Percentiles rank a stretch among this genome's conserved stretches.
Conservation (phyloP, 805 yeast genomes). For the Myxozyma udenii region DNA sequence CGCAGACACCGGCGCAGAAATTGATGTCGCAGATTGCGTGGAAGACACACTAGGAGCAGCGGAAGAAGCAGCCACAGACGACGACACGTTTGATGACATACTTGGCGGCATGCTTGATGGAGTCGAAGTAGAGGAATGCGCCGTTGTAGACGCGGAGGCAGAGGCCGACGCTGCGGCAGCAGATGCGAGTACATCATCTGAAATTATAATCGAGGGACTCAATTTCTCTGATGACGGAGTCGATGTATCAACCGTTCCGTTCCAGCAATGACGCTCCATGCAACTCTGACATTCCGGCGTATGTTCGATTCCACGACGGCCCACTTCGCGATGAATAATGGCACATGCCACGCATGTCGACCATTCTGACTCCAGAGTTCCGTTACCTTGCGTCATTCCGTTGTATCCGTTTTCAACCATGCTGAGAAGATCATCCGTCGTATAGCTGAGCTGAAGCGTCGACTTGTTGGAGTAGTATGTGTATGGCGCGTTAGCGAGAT, state of each 20-base stretch:
- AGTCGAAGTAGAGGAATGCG: background rate
- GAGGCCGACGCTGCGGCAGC: background rate
- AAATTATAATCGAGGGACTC: background rate
- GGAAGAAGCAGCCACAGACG: constrained; percentile 3
- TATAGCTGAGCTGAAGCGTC: constrained; percentile 63
- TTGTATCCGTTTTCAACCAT: constrained; percentile 76
- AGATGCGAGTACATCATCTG: background rate
- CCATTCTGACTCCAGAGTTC: constrained; percentile 67
- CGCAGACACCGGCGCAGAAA: background rate
- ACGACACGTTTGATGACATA: background rate
- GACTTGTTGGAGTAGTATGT: constrained; percentile 67
- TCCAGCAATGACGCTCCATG: constrained; percentile 74
- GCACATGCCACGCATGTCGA: constrained; percentile 79
- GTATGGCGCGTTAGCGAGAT: constrained; percentile 69
- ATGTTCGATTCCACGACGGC: constrained; percentile 56
- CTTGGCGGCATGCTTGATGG: background rate
- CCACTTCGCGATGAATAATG: constrained; percentile 71
- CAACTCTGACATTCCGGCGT: constrained; percentile 70
- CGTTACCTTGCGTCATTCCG: constrained; percentile 59
- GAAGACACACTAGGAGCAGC: no score
- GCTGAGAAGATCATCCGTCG: constrained; percentile 52
- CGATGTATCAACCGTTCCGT: constrained; percentile 30
- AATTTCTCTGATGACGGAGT: background rate
- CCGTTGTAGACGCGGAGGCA: background rate
- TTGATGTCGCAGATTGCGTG: no score